Evolutionary conservation across 2,329 filamentous ascomycete genomes (phyloP).

Genomic region (Ambrosiella beaveri): DNA sequence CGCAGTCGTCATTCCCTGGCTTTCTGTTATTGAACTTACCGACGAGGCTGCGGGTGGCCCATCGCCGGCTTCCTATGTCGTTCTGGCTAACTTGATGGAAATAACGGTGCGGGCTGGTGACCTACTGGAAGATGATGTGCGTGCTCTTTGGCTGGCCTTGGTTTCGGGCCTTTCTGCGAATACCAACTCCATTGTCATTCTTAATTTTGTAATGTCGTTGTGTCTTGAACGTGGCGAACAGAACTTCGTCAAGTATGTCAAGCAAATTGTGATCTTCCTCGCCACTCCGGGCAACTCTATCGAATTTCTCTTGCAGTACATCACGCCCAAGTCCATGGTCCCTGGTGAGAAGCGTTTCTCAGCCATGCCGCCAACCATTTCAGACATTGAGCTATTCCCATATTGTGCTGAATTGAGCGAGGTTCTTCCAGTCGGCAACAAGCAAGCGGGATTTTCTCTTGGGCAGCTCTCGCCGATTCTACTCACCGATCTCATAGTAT

Average conservation of each 20-base stretch:
- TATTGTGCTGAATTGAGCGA: conserved; percentile 77
- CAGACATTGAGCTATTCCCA: conserved; percentile 58
- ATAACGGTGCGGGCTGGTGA: conserved; percentile 65
- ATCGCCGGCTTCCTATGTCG: conserved; percentile 80
- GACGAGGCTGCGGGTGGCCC: conserved; percentile 83
- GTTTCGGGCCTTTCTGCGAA: conserved; percentile 71
- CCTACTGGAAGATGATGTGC: conserved; percentile 77
- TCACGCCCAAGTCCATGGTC: conserved; percentile 93
- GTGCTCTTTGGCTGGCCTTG: conserved; percentile 91
- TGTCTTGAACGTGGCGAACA: conserved; percentile 90
- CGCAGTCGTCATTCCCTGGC: conserved; percentile 86
- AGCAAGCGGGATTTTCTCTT: conserved; percentile 77
- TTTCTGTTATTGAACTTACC: conserved; percentile 83
- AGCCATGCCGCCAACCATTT: conserved; percentile 48
- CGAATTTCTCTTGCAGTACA: conserved; percentile 80
- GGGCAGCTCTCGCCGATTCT: conserved; percentile 87
- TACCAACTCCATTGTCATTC: conserved; percentile 82
- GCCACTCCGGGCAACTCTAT: conserved; percentile 66
- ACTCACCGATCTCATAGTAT: conserved; percentile 89
- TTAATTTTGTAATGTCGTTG: conserved; percentile 90
- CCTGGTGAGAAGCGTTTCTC: conserved; percentile 55
- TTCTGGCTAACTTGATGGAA: conserved; percentile 86
- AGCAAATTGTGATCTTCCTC: conserved; percentile 93
- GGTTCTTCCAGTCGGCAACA: conserved; percentile 72
- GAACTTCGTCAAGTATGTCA: conserved; percentile 94